Percentiles rank a stretch among this genome's conserved stretches.
Conservation (phyloP, 2,329 filamentous ascomycete genomes). For the Emergomyces africanus region DNA sequence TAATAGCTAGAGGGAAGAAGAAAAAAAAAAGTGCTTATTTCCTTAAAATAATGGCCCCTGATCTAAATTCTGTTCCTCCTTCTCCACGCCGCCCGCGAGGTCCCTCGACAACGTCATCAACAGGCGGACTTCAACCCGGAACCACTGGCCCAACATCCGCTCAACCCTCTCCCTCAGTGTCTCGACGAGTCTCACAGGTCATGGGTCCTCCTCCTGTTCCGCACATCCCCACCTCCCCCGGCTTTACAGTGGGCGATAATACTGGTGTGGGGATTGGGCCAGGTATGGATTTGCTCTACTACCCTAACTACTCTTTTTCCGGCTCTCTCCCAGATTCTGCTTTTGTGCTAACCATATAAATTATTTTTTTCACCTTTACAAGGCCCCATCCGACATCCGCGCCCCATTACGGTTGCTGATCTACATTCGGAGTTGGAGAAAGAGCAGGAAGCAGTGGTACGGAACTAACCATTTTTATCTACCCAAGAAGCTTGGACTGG, state of each 20-base stretch:
- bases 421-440: conserved; percentile 83
- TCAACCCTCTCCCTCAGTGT: conserved; percentile 25
- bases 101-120: conserved; percentile 19
- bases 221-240: conserved; percentile 18
- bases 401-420: conserved; percentile 77
- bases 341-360: conserved; percentile 1
- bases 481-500: neutral
- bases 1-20: neutral
- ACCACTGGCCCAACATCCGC: conserved; percentile 9
- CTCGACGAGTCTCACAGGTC: conserved; percentile 35
- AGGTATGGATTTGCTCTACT: conserved; percentile 19
- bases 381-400: conserved; percentile 74
- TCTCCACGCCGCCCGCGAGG: conserved; percentile 22
- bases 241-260: conserved; percentile 19
- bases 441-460: conserved; percentile 85
- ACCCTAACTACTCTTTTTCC: neutral
- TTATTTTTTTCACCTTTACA: conserved; percentile 26
- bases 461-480: conserved; percentile 15
- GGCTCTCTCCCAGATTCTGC: neutral
- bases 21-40: neutral
- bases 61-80: conserved; percentile 33
- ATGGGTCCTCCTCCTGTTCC: conserved; percentile 32
- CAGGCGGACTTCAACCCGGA: conserved; percentile 6
- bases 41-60: conserved; percentile 34
- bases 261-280: conserved; percentile 27